phyloP scores from a whole-genome alignment of 2,329 filamentous ascomycete species.

The Pseudogymnoascus sp. region DNA sequence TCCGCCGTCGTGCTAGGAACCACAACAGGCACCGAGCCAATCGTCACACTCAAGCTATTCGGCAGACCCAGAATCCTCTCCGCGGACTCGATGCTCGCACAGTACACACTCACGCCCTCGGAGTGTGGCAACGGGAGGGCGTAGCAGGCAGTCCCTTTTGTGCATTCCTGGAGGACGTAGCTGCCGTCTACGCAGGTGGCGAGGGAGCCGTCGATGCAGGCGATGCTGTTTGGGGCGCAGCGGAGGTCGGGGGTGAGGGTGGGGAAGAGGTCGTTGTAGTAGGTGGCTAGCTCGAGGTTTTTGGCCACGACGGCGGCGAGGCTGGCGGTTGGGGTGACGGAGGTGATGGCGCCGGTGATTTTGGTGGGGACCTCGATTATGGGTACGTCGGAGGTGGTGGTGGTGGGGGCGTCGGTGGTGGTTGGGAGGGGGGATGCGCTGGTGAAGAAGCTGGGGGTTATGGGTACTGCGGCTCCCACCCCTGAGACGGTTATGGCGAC shows the following conservation, averaged over 20 bases:
- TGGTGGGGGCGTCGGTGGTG: neutral
- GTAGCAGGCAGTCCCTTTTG: slow-evolving; percentile 36
- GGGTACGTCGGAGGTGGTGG: neutral
- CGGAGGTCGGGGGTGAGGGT: slow-evolving; percentile 34
- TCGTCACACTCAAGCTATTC: slow-evolving; percentile 6
- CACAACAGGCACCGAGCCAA: neutral
- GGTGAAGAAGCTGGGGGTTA: neutral
- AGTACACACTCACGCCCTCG: slow-evolving; percentile 43
- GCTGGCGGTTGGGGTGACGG: slow-evolving; percentile 17
- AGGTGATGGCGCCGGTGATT: slow-evolving; percentile 15
- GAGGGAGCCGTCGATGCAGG: slow-evolving; percentile 45
- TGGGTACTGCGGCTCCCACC: neutral
- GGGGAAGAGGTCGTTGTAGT: slow-evolving; percentile 24
- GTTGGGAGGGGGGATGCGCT: neutral
- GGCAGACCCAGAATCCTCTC: slow-evolving; percentile 35
- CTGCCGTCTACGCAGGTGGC: slow-evolving; percentile 39
- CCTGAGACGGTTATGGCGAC: neutral
- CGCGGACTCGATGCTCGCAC: slow-evolving; percentile 36
- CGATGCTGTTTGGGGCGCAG: slow-evolving; percentile 41
- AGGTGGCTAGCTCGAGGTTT: slow-evolving; percentile 27
- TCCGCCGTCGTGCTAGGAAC: neutral
- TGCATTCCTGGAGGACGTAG: slow-evolving; percentile 35
- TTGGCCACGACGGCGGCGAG: slow-evolving; percentile 15
- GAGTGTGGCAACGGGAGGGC: slow-evolving; percentile 47
- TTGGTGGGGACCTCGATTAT: slow-evolving; percentile 15